Evolutionary conservation across 169 alveolate genomes (phyloP), one percentile per base, ranked within the genome.

Genomic region (Cryptosporidium felis): DNA sequence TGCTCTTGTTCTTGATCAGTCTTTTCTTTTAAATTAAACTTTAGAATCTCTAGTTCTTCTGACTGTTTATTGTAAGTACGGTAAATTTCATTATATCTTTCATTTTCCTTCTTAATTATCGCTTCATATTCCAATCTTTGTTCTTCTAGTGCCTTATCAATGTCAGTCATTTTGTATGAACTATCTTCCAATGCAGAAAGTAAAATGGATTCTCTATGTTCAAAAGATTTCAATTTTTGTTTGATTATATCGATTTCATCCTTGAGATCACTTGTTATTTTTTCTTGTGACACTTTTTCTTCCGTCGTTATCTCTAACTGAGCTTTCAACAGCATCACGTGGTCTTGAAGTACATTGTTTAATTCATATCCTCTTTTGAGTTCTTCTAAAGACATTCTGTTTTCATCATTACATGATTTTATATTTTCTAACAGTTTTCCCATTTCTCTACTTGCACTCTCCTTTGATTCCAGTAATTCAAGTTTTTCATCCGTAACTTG

Each of bases 91-190:
- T 38, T 53, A 56, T 74, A 74, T 53, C 56, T 74, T 5, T 56
- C 59, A 53, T 53, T 49, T 36, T 74, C 85, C 61, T 74, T 74
- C 32, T 49, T 32, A 36, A 74, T 18, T 18, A 74, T 3, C n/a
- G 23, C 2, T 74, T 74, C 85, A 74, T 74, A 74, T 12, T 74
- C 66, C 38, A 36, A 38, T 38, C 56, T 74, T 36, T 74, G 85
- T 18, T 49, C 67, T 74, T 74, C 85, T 6, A 74, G 26, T 2
- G 85, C 85, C 51, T 74, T 74, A 21, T 74, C 85, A 4, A 74
- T 74, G 38, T 74, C 85, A 30, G 85, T 51, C 85, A 74, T 74
- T 74, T 56, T 74, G 56, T 74, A 74, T 51, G 85, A 74, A 53
- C 85, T 74, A 6, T 74, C 85, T 23, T 74, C 85, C 40, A 74